Conservation (phyloP, 2,329 filamentous ascomycete species). For the Clarireedia monteithiana region DNA sequence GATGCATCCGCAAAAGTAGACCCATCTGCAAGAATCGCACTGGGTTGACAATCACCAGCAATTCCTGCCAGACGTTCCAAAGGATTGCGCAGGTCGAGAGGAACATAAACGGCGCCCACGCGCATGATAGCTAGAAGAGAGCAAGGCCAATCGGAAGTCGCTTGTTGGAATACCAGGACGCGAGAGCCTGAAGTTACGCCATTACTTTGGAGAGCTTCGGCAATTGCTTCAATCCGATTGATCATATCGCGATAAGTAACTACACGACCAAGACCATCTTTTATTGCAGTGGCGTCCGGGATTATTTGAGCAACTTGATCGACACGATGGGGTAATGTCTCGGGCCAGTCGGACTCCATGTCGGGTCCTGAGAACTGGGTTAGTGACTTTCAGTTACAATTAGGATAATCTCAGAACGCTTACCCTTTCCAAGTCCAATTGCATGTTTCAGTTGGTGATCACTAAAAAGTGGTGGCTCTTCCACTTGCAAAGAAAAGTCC, state of each 20-base stretch:
- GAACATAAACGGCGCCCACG: constrained; percentile 29
- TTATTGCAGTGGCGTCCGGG: background rate
- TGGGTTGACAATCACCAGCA: constrained; percentile 25
- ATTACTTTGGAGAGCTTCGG: background rate
- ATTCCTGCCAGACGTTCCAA: constrained; percentile 24
- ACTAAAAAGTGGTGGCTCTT: background rate
- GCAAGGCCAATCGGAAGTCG: constrained; percentile 21
- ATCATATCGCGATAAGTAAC: background rate
- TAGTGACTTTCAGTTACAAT: background rate
- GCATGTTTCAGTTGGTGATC: background rate
- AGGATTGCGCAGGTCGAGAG: constrained; percentile 27
- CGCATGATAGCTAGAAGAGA: constrained; percentile 30
- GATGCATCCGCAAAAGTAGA: constrained; percentile 14
- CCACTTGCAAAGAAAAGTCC: background rate
- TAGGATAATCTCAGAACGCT: background rate
- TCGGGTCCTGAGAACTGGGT: background rate
- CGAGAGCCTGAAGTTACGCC: background rate
- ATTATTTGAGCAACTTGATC: background rate
- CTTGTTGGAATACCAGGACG: constrained; percentile 12
- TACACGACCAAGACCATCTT: background rate
- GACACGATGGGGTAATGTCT: background rate
- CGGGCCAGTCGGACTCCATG: background rate
- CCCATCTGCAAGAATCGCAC: constrained; percentile 26
- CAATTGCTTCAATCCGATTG: background rate
- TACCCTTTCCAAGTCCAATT: background rate